Percentiles rank a stretch among this genome's conserved stretches.
phyloP scores from a whole-genome alignment of 108 stramenopile species.

The Cyclotella atomus region DNA sequence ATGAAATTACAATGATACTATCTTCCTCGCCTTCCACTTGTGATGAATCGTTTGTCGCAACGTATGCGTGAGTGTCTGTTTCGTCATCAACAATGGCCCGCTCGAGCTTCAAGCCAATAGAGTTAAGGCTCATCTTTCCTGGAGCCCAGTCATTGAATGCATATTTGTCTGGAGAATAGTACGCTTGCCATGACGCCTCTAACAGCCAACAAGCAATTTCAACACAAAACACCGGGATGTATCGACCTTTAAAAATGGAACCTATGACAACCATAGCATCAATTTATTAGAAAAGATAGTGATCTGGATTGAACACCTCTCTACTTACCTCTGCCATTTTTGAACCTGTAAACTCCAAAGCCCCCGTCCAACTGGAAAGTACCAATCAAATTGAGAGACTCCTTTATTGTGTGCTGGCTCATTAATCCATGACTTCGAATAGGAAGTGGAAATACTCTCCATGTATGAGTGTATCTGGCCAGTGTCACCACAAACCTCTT shows the following conservation, averaged over 20 bases:
- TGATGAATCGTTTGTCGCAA: slow-evolving; percentile 65
- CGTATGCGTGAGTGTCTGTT: slow-evolving; percentile 78
- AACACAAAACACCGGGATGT: slow-evolving; percentile 86
- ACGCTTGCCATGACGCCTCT: slow-evolving; percentile 92
- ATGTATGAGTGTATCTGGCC: slow-evolving; percentile 59
- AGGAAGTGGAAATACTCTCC: slow-evolving; percentile 79
- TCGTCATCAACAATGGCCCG: slow-evolving; percentile 68
- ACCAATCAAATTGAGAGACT: slow-evolving; percentile 46
- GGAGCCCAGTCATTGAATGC: slow-evolving; percentile 54
- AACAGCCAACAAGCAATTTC: slow-evolving; percentile 88
- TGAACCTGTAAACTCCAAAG: slow-evolving; percentile 35
- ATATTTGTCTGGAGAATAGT: slow-evolving; percentile 74
- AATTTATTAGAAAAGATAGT: too few species aligned
- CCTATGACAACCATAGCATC: too few species aligned
- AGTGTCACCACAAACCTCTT: slow-evolving; percentile 70
- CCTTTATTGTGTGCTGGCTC: slow-evolving; percentile 52
- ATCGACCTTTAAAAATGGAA: slow-evolving; percentile 53
- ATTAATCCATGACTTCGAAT: slow-evolving; percentile 53
- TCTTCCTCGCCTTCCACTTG: slow-evolving; percentile 87
- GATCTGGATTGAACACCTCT: too few species aligned
- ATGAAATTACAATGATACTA: slow-evolving; percentile 88
- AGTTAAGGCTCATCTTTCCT: slow-evolving; percentile 75
- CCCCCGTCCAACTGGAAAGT: slow-evolving; percentile 46
- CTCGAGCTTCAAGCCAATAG: slow-evolving; percentile 76
- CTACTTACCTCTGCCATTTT: slow-evolving; percentile 19